These are phyloP conservation scores for Boletellus sp. DNA, from an alignment of 768 basidiomycete species.

Conservation along the genomic window DNA sequence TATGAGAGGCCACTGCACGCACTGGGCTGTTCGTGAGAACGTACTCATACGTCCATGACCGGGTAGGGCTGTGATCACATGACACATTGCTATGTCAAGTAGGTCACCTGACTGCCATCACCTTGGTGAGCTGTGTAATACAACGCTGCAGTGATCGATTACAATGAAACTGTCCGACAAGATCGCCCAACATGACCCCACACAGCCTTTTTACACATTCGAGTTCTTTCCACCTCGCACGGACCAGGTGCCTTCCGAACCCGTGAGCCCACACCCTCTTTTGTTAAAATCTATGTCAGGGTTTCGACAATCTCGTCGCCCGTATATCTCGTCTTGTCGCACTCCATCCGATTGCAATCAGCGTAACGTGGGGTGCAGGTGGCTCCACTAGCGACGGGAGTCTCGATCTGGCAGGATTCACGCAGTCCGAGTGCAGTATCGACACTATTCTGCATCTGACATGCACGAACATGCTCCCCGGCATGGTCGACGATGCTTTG, in stretches of 20 bases:
- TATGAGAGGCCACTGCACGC: no score
- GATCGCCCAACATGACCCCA: slow-evolving; percentile 43
- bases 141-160: not conserved
- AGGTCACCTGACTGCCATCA: no score
- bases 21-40: no score
- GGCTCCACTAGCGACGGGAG: slow-evolving; percentile 86
- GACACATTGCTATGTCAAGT: no score
- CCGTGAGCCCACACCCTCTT: not conserved
- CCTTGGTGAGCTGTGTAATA: no score
- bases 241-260: slow-evolving; percentile 58
- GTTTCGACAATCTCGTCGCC: slow-evolving; percentile 85
- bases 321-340: slow-evolving; percentile 80
- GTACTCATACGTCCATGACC: no score
- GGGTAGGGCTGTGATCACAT: no score
- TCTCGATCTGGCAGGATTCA: slow-evolving; percentile 79
- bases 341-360: slow-evolving; percentile 79
- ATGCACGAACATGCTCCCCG: slow-evolving; percentile 93
- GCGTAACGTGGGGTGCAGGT: slow-evolving; percentile 97
- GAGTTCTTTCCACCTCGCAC: slow-evolving; percentile 98
- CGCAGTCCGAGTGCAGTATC: slow-evolving; percentile 67
- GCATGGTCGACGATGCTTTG: slow-evolving; percentile 82
- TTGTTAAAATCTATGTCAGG: slow-evolving; percentile 41
- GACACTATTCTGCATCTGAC: slow-evolving; percentile 94
- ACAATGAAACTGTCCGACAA: slow-evolving; percentile 74
- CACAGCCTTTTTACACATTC: slow-evolving; percentile 82